Evolutionary conservation across 2,329 filamentous ascomycete species (phyloP), one percentile per base, ranked within the genome.

Genomic region (Graphilbum fragrans): DNA sequence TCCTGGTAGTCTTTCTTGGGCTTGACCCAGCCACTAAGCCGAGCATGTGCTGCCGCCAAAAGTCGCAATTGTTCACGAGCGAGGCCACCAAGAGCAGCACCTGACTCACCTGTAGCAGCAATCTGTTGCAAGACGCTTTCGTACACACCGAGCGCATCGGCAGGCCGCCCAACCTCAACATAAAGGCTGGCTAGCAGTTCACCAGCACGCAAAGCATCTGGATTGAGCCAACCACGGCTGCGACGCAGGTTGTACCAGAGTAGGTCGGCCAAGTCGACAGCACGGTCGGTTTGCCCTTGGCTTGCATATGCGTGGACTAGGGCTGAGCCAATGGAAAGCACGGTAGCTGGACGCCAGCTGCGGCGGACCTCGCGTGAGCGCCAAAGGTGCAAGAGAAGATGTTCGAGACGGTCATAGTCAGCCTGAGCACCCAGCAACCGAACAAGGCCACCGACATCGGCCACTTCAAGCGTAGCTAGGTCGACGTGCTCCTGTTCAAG

Each of bases 341-440:
- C 55, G 1, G 52, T 49, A 9, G 44, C 47, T 1, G 53, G 49
- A 2, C 49, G 47, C 57, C 57, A 60, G 34, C 42, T 52, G 46
- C 55, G 55, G 34, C 58, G 55, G 8, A 58, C 55, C 44, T 58
- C 57, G 40, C 57, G 55, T 16, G 56, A 59, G 37, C 49, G 50
- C 57, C 57, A 60, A 36, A 60, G 52, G 8, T 47, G 50, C 16
- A 53, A 51, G 20, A 60, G 51, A 19, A 58, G 45, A 51, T 55
- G 49, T 47, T 70, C 66, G 11, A 70, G 60, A 38, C 68, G 65
- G 18, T 54, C 52, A 44, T 60, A 67, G 49, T 70, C 66, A 42
- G 58, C 51, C 43, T 70, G 66, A 20, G 64, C 61, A 23, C 67
- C 68, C 2, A 73, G 58, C 4, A 72, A 55, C 10, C 59, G 59